Base-by-base conservation (phyloP, 768 basidiomycete species). In the Tricholoma saponaceum region DNA sequence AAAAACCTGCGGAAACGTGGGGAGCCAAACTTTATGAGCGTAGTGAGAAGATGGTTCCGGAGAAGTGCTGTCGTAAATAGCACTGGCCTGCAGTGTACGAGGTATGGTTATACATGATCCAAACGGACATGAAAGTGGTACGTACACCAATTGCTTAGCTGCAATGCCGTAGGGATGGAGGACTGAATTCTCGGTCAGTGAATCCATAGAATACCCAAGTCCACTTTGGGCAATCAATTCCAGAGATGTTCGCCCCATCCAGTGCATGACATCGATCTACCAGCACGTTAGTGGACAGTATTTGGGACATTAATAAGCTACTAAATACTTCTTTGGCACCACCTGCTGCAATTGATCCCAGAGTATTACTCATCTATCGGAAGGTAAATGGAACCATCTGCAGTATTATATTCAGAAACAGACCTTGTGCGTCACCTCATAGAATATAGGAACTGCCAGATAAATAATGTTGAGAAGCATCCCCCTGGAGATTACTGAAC, bases 211-310 rank as follows among this genome's bases (percentile, higher is more conserved):
- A 50, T 62, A 64, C 33, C 62, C 63, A 44, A 64, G 58, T 18
- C 65, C 63, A 9, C 63, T 61, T 39, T 61, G 63, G 8, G 63
- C 60, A 6, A 66, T 62, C 58, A 66, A 58, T 52, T 66, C 62
- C 2, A 64, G 59, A 39, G 62, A 58, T 44, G 63, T 60, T 33
- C 63, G 59, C 18, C 41, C 35, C 58, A 64, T 66, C 62, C 64
- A 66, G 22, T 59, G 64, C 13, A 64, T 50, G 7, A 66, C 50
- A 51, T 66, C 64, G 18, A 66, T 57, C 64, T 66, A 30, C 2
- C 30, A 13, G 12, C 2, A 33, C 14, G 25, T 37, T 26, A 37
- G n/a, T 14, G 9, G 12, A 22, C 13, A 23, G 26, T n/a, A 49
- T 43, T 22, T 22, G 18, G 18, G 2, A 6, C n/a, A 23, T 35